Conservation (phyloP, 441 rosid species). For the Gossypium armourianum region DNA sequence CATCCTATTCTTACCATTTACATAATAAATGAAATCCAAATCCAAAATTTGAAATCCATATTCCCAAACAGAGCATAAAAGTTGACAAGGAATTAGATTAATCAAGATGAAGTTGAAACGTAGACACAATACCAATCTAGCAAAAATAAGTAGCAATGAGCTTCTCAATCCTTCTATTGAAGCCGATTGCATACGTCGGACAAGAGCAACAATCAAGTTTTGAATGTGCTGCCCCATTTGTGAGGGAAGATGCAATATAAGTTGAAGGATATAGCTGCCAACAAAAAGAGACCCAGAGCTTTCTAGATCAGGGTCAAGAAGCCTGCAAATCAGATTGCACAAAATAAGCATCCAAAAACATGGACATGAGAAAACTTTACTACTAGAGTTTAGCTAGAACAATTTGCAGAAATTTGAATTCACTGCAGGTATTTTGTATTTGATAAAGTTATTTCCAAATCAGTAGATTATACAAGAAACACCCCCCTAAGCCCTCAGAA, state of each 20-base stretch:
- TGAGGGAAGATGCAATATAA: slow-evolving; percentile 74
- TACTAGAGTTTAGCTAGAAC: not conserved
- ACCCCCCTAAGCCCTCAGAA: not conserved
- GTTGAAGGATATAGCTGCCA: slow-evolving; percentile 79
- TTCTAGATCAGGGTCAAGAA: slow-evolving; percentile 76
- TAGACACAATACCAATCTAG: slow-evolving; percentile 59
- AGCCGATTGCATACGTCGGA: slow-evolving; percentile 78
- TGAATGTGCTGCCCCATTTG: slow-evolving; percentile 77
- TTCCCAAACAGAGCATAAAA: not conserved
- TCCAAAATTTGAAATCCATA: not conserved
- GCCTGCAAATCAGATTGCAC: slow-evolving; percentile 40
- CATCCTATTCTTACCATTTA: not conserved
- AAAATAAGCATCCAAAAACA: slow-evolving; percentile 18
- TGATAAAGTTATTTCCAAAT: not conserved
- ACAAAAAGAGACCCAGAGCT: slow-evolving; percentile 93
- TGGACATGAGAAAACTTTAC: not conserved
- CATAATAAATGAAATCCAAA: not conserved
- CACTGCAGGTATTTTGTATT: not conserved
- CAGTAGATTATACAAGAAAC: not conserved
- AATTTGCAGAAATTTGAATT: not conserved
- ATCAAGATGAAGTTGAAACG: not conserved
- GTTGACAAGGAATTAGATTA: not conserved
- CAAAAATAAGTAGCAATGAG: slow-evolving; percentile 74
- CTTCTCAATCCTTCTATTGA: slow-evolving; percentile 60
- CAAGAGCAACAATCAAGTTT: slow-evolving; percentile 71